These are phyloP conservation scores for Gymnopilus junonius DNA, from an alignment of 768 basidiomycete species.

Conservation along the genomic window DNA sequence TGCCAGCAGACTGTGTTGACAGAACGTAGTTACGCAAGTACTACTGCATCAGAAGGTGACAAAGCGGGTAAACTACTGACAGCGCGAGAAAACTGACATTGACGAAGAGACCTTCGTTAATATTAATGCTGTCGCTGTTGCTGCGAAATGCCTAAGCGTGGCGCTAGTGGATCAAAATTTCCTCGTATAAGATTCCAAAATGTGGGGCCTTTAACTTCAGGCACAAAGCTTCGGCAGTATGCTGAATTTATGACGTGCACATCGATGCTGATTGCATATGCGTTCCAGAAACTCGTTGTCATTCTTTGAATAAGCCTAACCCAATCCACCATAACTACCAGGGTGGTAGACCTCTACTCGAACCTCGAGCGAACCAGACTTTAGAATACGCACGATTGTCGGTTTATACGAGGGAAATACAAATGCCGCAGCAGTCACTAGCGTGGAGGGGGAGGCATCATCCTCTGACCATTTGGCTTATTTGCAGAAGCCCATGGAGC, in stretches of 20 bases:
- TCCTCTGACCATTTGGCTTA: not conserved
- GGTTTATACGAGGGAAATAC: not conserved
- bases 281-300: not conserved
- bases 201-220: slow-evolving; percentile 3
- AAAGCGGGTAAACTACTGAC: not conserved
- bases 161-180: not conserved
- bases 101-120: slow-evolving; percentile 1
- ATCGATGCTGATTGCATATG: not conserved
- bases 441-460: not conserved
- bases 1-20: not conserved
- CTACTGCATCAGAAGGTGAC: slow-evolving; percentile 9
- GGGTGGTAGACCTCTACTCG: not conserved
- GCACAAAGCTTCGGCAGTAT: not conserved
- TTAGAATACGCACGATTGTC: not conserved
- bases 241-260: not conserved
- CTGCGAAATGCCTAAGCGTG: not conserved
- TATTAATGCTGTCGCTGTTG: slow-evolving; percentile 10
- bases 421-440: not conserved
- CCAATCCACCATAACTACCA: slow-evolving; percentile 4
- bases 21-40: not conserved
- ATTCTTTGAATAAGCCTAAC: not conserved
- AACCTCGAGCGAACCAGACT: not conserved
- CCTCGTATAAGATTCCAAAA: not conserved
- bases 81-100: slow-evolving; percentile 10
- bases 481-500: slow-evolving; percentile 8